Evolutionary conservation across 2,329 filamentous ascomycete genomes (phyloP).

Genomic region (Trichoderma arundinaceum): DNA sequence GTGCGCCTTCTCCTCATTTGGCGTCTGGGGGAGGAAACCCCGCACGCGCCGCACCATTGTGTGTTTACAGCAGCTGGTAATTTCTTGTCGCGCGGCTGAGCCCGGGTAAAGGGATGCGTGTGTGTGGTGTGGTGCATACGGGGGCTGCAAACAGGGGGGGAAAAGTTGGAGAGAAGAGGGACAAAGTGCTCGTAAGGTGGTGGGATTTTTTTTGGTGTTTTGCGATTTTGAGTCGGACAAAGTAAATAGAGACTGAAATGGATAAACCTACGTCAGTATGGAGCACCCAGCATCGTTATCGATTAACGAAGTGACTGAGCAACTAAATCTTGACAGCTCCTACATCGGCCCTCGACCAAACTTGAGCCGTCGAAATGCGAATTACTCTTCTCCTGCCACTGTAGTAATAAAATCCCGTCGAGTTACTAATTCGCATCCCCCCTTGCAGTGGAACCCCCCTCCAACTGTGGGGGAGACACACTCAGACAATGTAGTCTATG

Average conservation of each 20-base stretch:
- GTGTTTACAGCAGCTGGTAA: conserved; percentile 17
- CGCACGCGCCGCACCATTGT: background rate
- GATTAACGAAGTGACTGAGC: no score
- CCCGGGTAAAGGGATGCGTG: conserved; percentile 15
- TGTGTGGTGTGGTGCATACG: background rate
- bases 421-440: conserved; percentile 15
- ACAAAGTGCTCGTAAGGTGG: no score
- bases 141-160: background rate
- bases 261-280: no score
- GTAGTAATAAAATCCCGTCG: conserved; percentile 21
- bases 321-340: background rate
- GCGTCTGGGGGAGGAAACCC: background rate
- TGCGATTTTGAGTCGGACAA: no score
- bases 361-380: background rate
- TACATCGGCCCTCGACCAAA: conserved; percentile 12
- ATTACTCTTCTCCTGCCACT: background rate
- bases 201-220: no score
- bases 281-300: no score
- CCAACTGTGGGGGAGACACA: conserved; percentile 11
- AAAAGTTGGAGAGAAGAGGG: background rate
- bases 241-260: no score
- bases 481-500: background rate
- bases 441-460: conserved; percentile 15
- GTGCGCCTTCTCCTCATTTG: conserved; percentile 10
- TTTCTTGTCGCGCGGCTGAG: conserved; percentile 18